Base-by-base conservation (phyloP, 441 rosid genomes). In the Populus tomentosa region DNA sequence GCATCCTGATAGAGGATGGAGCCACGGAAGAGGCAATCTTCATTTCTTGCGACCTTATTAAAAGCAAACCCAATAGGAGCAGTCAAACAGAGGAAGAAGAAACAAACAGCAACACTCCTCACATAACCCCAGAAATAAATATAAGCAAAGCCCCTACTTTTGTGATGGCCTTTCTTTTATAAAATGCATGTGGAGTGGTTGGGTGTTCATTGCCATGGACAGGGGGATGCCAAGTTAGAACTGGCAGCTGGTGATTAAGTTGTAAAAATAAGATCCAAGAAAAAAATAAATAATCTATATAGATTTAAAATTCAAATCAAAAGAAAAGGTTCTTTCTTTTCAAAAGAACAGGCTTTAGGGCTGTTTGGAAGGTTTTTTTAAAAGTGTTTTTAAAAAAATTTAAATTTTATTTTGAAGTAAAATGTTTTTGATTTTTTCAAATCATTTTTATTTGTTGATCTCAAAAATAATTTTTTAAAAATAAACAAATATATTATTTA, bases 221-320 rank as follows among this genome's bases (percentile, higher is more conserved):
- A 4, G 30, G 30, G 36, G 1, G 33, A 3, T 26, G 26, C 26
- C 26, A 65, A 28, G 69, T 23, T 20, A 3, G 65, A 26, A 71
- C 14, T 63, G 67, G 72, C 35, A 77, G 75, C n/a, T 50, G n/a
- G 59, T 50, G 59, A 0, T 7, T 7, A 5, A 50, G n/a, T 16
- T 50, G n/a, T 16, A 70, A 42, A 64, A 72, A 23, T 71, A 35
- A 16, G 72, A 67, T 14, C 35, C 9, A 5, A 5, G 26, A 21
- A 21, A 0, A 75, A 65, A 21, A 74, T 66, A 36, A 67, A 33
- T 2, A 71, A 77, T 65, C 78, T 70, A n/a, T 20, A 64, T 26
- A 26, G 71, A 71, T 68, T 80, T 73, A 11, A 69, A 81, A 67
- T 75, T 79, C 61, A 77, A 80, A 73, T 64, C 40, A 78, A 81